Evolutionary conservation across 2,329 filamentous ascomycete species (phyloP), one percentile per base, ranked within the genome.

Genomic region (Colletotrichum sp.): DNA sequence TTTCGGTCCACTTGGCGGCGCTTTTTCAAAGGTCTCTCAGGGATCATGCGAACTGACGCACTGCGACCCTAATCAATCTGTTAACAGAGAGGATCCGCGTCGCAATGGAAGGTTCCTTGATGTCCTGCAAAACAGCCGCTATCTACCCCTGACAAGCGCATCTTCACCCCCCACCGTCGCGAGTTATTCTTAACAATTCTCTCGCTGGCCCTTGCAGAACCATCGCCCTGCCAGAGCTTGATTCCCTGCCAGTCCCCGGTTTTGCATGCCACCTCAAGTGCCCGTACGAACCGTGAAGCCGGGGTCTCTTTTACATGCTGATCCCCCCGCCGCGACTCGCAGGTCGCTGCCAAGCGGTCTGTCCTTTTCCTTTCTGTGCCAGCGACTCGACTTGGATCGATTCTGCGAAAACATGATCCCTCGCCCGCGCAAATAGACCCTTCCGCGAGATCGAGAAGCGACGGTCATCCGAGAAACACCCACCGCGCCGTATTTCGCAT

Each of bases 251-350:
- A 48, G 66, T 28, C 55, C 55, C 66, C 66, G 34, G 66, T 60
- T 61, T 61, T 60, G 2, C 24, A 38, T 69, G 55, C 66, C 66
- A 60, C 36, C 55, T 60, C 24, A 60, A 61, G 66, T 68, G 48
- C 36, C 67, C 71, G 67, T 66, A 55, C 60, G 61, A 71, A 66
- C 56, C 26, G 56, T 32, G 26, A 18, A 26, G 28, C 36, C 43
- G 43, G 48, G 28, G 32, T 28, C 26, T 36, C 28, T 60, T 64
- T 66, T 48, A 62, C 34, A 58, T n/a, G 64, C 58, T 58, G 48
- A 64, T 73, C 70, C n/a, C 70, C 38, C 43, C 64, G 38, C 24
- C 64, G 38, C 38, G 38, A 73, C 64, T 75, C 70, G 70, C 60
- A 36, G 62, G 43, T 62, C 5, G 26, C 6, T 2, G 36, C 48